Evolutionary conservation across 192 early-diverging fungal species (phyloP).

Genomic region (Entophlyctis luteolus): DNA sequence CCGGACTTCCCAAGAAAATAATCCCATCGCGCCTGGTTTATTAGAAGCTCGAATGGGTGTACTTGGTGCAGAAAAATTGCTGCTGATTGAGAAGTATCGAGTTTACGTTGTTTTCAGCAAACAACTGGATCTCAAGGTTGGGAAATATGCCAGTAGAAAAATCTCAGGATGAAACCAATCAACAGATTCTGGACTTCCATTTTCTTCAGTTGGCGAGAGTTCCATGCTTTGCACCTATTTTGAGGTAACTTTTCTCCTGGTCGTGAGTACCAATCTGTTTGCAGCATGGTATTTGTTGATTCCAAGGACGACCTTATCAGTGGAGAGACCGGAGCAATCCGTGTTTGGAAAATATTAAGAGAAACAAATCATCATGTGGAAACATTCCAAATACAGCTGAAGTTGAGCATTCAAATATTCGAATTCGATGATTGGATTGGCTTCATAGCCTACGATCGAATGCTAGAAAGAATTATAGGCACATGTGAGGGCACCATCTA

Average conservation of each 20-base stretch:
- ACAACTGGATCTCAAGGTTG: conserved; percentile 43
- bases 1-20: neutral
- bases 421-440: conserved; percentile 38
- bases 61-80: conserved; percentile 30
- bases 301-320: neutral
- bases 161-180: too few relatives aligned
- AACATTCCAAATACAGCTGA: conserved; percentile 15
- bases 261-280: neutral
- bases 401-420: conserved; percentile 10
- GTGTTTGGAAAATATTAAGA: conserved; percentile 25
- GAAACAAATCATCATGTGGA: conserved; percentile 25
- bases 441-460: conserved; percentile 31
- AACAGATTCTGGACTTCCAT: conserved; percentile 41
- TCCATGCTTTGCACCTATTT: conserved; percentile 31
- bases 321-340: conserved; percentile 21
- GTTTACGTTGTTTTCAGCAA: conserved; percentile 42
- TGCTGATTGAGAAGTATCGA: conserved; percentile 36
- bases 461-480: conserved; percentile 27
- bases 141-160: too few relatives aligned
- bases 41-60: neutral
- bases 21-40: too few relatives aligned
- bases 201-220: conserved; percentile 33
- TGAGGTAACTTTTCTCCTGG: conserved; percentile 25
- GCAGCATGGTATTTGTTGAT: conserved; percentile 24
- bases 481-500: conserved; percentile 26